phyloP scores from a whole-genome alignment of 345 rosid species.

The Eucalyptus grandis region DNA sequence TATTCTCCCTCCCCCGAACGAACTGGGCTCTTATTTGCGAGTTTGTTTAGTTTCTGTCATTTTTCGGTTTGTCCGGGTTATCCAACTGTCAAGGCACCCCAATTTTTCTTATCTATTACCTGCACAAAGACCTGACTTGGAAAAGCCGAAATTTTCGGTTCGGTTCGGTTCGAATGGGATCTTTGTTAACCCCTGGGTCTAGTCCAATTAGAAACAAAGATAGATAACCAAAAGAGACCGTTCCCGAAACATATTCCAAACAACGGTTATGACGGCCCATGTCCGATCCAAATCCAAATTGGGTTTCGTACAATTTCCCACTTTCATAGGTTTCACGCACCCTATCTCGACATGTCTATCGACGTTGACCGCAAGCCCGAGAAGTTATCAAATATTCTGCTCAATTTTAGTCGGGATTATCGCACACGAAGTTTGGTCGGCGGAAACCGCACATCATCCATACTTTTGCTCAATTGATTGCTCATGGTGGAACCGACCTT shows the following conservation, averaged over 20 bases:
- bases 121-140: neutral
- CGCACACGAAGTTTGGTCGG: neutral
- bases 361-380: neutral
- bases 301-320: neutral
- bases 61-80: neutral
- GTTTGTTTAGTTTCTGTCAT: neutral
- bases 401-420: neutral
- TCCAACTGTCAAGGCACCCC: neutral
- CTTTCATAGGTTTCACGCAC: neutral
- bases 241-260: neutral
- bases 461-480: neutral
- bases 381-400: neutral
- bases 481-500: neutral
- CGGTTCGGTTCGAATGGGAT: neutral
- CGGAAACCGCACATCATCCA: neutral
- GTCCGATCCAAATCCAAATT: neutral
- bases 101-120: neutral
- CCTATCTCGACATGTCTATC: neutral
- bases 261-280: neutral
- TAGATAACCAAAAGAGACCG: neutral
- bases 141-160: neutral
- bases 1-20: too few relatives aligned
- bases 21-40: too few relatives aligned
- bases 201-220: neutral
- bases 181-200: neutral